These are phyloP conservation scores for Monosporascus sp. DNA, from an alignment of 2,329 filamentous ascomycete genomes.

Conservation along the genomic window DNA sequence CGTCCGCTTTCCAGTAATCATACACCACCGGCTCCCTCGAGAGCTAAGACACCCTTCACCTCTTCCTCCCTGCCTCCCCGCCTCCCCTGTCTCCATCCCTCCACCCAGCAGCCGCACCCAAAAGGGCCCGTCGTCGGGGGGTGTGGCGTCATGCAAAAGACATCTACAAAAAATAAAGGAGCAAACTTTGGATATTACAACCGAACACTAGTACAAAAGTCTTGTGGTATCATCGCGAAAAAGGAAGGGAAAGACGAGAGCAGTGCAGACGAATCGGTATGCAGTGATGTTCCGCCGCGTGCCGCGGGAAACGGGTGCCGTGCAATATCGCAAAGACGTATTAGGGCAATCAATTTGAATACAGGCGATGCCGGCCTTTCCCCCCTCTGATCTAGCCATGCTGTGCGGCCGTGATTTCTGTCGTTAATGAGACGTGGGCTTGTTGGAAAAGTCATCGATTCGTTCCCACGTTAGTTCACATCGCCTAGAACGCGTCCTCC, in stretches of 20 bases:
- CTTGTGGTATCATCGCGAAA: background rate
- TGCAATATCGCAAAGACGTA: background rate
- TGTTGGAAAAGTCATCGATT: background rate
- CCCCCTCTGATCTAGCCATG: background rate
- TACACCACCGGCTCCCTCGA: background rate
- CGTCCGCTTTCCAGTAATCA: background rate
- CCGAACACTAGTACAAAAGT: background rate
- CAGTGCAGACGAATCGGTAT: background rate
- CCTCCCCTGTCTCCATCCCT: too few species aligned
- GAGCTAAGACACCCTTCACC: too few species aligned
- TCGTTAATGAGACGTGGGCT: background rate
- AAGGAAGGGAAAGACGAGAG: background rate
- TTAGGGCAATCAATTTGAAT: background rate
- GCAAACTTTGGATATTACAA: background rate
- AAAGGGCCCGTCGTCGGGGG: too few species aligned
- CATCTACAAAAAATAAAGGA: background rate
- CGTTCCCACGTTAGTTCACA: background rate
- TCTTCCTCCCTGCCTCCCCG: too few species aligned
- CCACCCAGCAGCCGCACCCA: too few species aligned
- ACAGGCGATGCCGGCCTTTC: background rate
- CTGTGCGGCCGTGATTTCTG: background rate
- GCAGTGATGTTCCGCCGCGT: background rate
- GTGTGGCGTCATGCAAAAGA: background rate
- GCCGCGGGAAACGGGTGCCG: background rate
- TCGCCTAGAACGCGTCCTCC: constrained; percentile 65